Conservation (phyloP, 805 yeast species). For the Candida ortonii region DNA sequence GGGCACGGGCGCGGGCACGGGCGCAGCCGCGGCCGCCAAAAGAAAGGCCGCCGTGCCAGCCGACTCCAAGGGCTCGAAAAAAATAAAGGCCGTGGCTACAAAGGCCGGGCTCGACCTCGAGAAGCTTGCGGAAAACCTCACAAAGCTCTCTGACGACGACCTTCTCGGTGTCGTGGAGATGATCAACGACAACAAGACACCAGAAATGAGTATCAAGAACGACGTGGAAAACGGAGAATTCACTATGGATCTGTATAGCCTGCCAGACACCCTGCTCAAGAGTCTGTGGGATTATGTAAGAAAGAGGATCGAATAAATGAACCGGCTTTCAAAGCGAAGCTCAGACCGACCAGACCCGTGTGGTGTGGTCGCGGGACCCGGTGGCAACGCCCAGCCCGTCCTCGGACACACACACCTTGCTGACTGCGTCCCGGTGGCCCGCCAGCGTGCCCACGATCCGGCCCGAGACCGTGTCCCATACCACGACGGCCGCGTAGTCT, state of each 20-base stretch:
- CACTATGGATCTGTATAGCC: slow-evolving; percentile 89
- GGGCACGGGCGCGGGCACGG: slow-evolving; percentile 4
- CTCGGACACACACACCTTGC: slow-evolving; percentile 61
- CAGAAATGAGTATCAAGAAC: slow-evolving; percentile 93
- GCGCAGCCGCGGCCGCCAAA: slow-evolving; percentile 11
- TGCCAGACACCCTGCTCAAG: slow-evolving; percentile 87
- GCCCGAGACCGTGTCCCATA: slow-evolving; percentile 74
- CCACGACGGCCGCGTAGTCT: slow-evolving; percentile 61
- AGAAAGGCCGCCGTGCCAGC: slow-evolving; percentile 14
- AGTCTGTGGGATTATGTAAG: slow-evolving; percentile 93
- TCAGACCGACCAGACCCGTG: slow-evolving; percentile 56
- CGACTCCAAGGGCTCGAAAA: slow-evolving; percentile 45
- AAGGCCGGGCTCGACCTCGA: slow-evolving; percentile 86
- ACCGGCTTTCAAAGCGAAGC: too few relatives aligned
- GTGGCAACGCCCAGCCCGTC: slow-evolving; percentile 79
- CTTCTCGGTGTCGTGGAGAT: slow-evolving; percentile 92
- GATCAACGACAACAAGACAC: slow-evolving; percentile 93
- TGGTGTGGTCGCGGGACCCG: slow-evolving; percentile 76
- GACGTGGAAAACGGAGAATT: slow-evolving; percentile 97
- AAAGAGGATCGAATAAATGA: slow-evolving; percentile 49
- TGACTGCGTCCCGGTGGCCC: slow-evolving; percentile 61
- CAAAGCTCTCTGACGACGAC: slow-evolving; percentile 88
- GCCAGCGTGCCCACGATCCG: slow-evolving; percentile 63
- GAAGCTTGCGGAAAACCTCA: slow-evolving; percentile 83
- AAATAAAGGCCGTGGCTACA: slow-evolving; percentile 52